Conservation (phyloP, 2,329 filamentous ascomycete genomes). For the Penicillium italicum region DNA sequence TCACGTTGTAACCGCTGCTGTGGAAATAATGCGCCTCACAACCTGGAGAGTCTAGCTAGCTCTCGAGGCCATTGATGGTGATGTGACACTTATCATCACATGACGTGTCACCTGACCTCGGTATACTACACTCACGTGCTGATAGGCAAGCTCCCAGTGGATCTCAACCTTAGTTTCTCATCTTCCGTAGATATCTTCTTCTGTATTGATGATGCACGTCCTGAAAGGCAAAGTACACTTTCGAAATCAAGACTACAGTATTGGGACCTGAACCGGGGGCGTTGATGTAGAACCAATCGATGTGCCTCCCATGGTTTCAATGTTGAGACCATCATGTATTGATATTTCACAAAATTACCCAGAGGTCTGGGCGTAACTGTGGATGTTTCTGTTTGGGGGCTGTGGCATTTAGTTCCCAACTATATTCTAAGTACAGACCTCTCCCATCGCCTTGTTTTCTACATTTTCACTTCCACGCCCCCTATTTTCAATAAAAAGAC, state of each 20-base stretch:
- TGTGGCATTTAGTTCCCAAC: background rate
- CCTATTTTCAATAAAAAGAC: background rate
- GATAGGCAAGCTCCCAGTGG: too few relatives aligned
- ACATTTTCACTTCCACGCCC: background rate
- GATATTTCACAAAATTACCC: background rate
- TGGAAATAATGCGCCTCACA: constrained; percentile 24
- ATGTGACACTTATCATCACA: constrained; percentile 17
- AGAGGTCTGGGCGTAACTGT: background rate
- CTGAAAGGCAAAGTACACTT: background rate
- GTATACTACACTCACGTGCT: background rate
- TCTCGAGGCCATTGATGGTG: constrained; percentile 14
- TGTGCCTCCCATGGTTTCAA: background rate
- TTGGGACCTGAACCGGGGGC: background rate
- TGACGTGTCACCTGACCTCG: background rate
- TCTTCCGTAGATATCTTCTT: too few relatives aligned
- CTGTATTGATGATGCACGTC: background rate
- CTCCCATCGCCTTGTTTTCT: background rate
- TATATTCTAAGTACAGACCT: background rate
- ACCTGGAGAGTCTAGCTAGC: constrained; percentile 9
- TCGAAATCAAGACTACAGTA: background rate
- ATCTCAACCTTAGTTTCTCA: too few relatives aligned
- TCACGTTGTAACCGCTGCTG: constrained; percentile 20
- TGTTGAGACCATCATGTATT: background rate
- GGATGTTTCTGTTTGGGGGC: background rate
- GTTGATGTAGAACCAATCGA: background rate